phyloP scores from a whole-genome alignment of 352 stramenopile genomes.

The Aphanomyces astaci region DNA sequence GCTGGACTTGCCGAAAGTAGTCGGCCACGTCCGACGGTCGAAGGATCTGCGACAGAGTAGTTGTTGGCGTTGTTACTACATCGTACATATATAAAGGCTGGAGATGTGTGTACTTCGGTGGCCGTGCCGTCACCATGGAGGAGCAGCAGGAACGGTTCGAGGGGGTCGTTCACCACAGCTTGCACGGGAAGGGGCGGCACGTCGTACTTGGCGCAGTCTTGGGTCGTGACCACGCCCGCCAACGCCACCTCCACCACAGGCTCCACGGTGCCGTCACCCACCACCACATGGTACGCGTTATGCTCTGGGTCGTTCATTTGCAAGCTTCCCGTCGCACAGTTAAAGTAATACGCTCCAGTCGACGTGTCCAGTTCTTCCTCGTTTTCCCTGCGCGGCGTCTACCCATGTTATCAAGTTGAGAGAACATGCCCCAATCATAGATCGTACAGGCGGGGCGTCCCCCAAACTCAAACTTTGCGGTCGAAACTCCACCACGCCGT shows the following conservation, averaged over 20 bases:
- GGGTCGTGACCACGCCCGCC: slow-evolving; percentile 47
- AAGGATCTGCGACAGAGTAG: no score
- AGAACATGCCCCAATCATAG: not conserved
- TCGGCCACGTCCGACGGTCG: slow-evolving; percentile 39
- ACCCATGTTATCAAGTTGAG: not conserved
- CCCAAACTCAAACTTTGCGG: not conserved
- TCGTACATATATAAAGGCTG: no score
- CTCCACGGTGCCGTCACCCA: slow-evolving; percentile 26
- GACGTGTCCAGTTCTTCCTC: slow-evolving; percentile 52
- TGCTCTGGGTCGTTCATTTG: slow-evolving; percentile 62
- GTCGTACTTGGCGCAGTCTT: slow-evolving; percentile 40
- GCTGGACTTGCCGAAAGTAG: slow-evolving; percentile 19
- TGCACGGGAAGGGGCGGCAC: slow-evolving; percentile 44
- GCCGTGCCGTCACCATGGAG: slow-evolving; percentile 68
- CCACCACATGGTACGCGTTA: slow-evolving; percentile 49
- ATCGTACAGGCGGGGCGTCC: not conserved
- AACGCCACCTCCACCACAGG: slow-evolving; percentile 41
- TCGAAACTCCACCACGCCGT: slow-evolving; percentile 53
- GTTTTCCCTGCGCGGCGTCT: slow-evolving; percentile 2
- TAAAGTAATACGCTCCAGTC: slow-evolving; percentile 70
- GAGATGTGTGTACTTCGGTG: slow-evolving; percentile 25
- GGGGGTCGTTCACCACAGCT: slow-evolving; percentile 66
- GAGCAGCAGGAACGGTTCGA: slow-evolving; percentile 61
- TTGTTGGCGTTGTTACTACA: no score
- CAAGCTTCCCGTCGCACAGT: slow-evolving; percentile 41